Percentiles rank a stretch among this genome's conserved stretches.
Conservation (phyloP, 805 yeast genomes). For the Metschnikowia lachancei region DNA sequence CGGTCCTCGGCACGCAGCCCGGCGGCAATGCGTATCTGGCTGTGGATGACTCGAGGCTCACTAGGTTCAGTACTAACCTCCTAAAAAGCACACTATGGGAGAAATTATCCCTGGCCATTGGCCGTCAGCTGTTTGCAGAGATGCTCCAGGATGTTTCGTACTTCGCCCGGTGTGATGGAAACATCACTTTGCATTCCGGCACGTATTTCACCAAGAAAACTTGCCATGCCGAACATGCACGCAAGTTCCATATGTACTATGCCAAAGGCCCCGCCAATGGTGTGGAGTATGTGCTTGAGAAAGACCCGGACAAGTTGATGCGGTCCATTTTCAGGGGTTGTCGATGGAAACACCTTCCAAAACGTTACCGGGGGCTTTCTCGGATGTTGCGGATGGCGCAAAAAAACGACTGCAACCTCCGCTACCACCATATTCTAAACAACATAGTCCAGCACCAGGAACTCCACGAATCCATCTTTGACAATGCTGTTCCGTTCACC, state of each 20-base stretch:
- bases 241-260: slow-evolving; percentile 10
- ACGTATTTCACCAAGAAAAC: not conserved
- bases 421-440: not conserved
- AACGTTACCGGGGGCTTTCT: slow-evolving; percentile 4
- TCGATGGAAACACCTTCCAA: slow-evolving; percentile 4
- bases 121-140: slow-evolving; percentile 38
- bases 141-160: slow-evolving; percentile 17
- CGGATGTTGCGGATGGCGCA: not conserved
- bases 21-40: not conserved
- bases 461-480: slow-evolving; percentile 25
- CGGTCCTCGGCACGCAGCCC: not conserved
- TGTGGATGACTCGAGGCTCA: not conserved
- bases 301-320: not conserved
- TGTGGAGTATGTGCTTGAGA: not conserved
- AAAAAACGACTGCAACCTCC: slow-evolving; percentile 3
- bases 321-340: slow-evolving; percentile 1
- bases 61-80: slow-evolving; percentile 32
- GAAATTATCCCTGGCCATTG: slow-evolving; percentile 37
- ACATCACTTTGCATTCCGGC: not conserved
- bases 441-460: not conserved
- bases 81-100: slow-evolving; percentile 49
- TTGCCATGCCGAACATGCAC: not conserved
- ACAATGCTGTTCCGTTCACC: slow-evolving; percentile 28
- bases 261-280: not conserved
- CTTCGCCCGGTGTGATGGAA: slow-evolving; percentile 4